These are phyloP conservation scores for Globisporangium irregulare DNA, from an alignment of 352 stramenopile species.

Conservation along the genomic window DNA sequence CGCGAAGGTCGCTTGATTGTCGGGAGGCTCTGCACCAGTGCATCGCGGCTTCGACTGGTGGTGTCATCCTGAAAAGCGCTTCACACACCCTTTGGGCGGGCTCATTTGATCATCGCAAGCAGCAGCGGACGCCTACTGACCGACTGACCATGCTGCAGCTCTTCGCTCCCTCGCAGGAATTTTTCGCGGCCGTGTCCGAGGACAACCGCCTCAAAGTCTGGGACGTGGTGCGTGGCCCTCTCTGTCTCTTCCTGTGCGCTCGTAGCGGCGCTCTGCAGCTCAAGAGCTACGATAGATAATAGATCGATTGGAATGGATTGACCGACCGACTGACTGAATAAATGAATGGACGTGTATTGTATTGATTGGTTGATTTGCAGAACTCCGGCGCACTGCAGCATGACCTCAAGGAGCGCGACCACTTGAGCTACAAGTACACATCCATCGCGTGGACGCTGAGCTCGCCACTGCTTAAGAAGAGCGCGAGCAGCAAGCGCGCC, in stretches of 20 bases:
- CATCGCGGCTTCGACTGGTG: conserved; percentile 17
- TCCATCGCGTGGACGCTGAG: conserved; percentile 61
- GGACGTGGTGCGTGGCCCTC: conserved; percentile 51
- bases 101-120: conserved; percentile 17
- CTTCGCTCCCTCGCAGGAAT: conserved; percentile 72
- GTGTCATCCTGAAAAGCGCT: conserved; percentile 1
- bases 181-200: conserved; percentile 76
- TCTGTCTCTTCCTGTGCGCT: background rate
- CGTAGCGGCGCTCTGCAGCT: background rate
- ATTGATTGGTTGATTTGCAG: conserved; percentile 17
- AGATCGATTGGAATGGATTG: background rate
- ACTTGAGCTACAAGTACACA: conserved; percentile 84
- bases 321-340: background rate
- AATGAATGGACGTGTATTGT: background rate
- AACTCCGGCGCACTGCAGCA: conserved; percentile 57
- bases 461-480: conserved; percentile 31
- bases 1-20: conserved; percentile 31
- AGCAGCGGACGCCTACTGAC: background rate
- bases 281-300: conserved; percentile 2
- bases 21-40: conserved; percentile 60
- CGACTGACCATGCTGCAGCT: conserved; percentile 50
- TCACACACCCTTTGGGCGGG: conserved; percentile 7
- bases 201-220: conserved; percentile 84
- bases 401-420: conserved; percentile 81
- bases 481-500: conserved; percentile 44